Base-by-base conservation (phyloP, 2,329 filamentous ascomycete species). In the Clarireedia hainanense region DNA sequence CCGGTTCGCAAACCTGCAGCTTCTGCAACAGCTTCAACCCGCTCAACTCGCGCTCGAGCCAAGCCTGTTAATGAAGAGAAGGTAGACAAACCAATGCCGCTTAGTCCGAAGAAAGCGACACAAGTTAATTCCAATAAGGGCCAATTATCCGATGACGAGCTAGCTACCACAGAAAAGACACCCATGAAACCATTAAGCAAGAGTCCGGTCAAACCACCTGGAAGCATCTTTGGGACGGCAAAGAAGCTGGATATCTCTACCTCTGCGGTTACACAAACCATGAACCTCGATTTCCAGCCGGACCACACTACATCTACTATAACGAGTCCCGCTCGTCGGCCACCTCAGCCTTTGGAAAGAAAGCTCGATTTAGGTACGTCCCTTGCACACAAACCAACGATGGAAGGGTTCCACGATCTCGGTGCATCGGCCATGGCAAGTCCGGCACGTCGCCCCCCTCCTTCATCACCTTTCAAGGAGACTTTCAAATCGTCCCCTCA, bases 31-130 rank as follows among this genome's bases (percentile, higher is more conserved):
- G 57, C 60, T 46, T 50, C 63, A 15, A 61, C 70, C 46, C 63
- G 65, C 34, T 64, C 69, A 10, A 62, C 67, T 45, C 64, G 66
- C 55, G 63, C 63, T 12, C 61, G 64, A 48, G 61, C 63, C n/a
- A 69, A 67, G 57, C 59, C 64, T n/a, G 47, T 66, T 12, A 59
- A 64, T 5, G 64, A 68, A n/a, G 58, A 67, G 46, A 57, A 68
- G 7, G 61, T 64, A 20, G 69, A 72, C 57, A 67, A 72, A 55
- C 76, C 75, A 55, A 75, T 75, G 55, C 81, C 82, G 36, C 72
- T 85, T 52, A 84, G 81, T 70, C 81, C 81, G 71, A 84, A 80
- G 74, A 86, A 85, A 74, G 76, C 80, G 62, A 80, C 80, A 42
- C 80, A 84, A 71, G 72, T 84, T 62, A 72, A 75, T 50, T 60